Evolutionary conservation across 768 basidiomycete genomes (phyloP), one percentile per base, ranked within the genome.

Genomic region (Pholiota conissans): DNA sequence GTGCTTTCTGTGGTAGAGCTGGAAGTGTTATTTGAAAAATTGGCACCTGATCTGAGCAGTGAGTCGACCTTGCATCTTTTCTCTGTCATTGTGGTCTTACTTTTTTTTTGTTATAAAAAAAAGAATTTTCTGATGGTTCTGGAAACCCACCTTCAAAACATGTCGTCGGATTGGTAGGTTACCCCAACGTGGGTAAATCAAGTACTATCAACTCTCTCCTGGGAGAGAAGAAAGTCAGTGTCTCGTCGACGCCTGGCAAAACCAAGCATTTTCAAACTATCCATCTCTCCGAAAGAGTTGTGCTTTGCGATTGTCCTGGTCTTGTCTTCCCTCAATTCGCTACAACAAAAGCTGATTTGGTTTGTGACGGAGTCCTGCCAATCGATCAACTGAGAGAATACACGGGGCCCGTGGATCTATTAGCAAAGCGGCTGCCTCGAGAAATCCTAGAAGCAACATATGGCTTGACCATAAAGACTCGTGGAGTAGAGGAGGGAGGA

Each of bases 201-300:
- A 95, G 93, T 59, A 95, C 97, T 5, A 95, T 99, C 67, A 99
- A 99, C 70, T 91, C 96, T 5, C 81, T 99, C 6, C 80, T 99
- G 5, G 97, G 96, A 34, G 90, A 94, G 70, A 96, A 97, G 77
- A 94, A 92, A 80, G 97, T 99, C 61, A 97, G 94, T 68, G 97
- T 99, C 26, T 98, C 96, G 3, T 87, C 96, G 0, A 99, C 97
- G 0, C 97, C 97, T 0, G 97, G 97, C 61, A 92, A 98, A 76
- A 99, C 97, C 13, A 99, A 99, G 69, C 96, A 99, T 73, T 98
- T 98, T 75, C 97, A 99, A 73, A 98, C 97, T 0, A 95, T 98
- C 64, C 86, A 93, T 66, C 82, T 99, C n/a, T 95, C 94, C 10
- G 84, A 89, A 16, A 78, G 85, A 2, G 89, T 98, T 39, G 78